Conservation (phyloP, 805 yeast genomes). For the Candida odintsovae region DNA sequence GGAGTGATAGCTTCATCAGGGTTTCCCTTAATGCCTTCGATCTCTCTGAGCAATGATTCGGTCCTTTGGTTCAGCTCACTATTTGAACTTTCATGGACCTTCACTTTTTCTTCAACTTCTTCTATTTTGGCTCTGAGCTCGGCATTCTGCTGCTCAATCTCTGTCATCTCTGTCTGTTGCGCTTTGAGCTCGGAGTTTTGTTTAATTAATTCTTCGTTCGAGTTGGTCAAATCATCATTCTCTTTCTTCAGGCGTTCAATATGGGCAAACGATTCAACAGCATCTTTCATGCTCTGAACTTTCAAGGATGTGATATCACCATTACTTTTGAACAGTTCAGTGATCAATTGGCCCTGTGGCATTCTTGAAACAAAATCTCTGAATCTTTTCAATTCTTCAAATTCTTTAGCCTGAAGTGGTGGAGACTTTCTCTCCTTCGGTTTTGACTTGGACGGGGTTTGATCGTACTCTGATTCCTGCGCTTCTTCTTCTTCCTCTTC, state of each 20-base stretch:
- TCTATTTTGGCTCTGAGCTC: not conserved
- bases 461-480: slow-evolving; percentile 7
- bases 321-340: not conserved
- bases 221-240: not conserved
- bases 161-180: not conserved
- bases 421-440: slow-evolving; percentile 1
- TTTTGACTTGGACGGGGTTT: slow-evolving; percentile 20
- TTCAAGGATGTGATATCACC: not conserved
- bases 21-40: slow-evolving; percentile 19
- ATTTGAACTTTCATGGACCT: not conserved
- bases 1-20: slow-evolving; percentile 18
- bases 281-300: not conserved
- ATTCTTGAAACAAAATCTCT: slow-evolving; percentile 9
- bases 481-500: slow-evolving; percentile 10
- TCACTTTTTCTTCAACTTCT: slow-evolving; percentile 4
- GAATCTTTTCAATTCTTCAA: slow-evolving; percentile 17
- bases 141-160: not conserved
- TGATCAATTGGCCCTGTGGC: slow-evolving; percentile 9
- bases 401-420: slow-evolving; percentile 3
- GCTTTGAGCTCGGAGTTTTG: not conserved
- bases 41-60: not conserved
- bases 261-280: not conserved
- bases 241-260: not conserved
- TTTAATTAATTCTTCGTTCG: not conserved
- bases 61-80: not conserved